Conservation (phyloP, 345 rosid genomes). For the Gossypium ekmanianum region DNA sequence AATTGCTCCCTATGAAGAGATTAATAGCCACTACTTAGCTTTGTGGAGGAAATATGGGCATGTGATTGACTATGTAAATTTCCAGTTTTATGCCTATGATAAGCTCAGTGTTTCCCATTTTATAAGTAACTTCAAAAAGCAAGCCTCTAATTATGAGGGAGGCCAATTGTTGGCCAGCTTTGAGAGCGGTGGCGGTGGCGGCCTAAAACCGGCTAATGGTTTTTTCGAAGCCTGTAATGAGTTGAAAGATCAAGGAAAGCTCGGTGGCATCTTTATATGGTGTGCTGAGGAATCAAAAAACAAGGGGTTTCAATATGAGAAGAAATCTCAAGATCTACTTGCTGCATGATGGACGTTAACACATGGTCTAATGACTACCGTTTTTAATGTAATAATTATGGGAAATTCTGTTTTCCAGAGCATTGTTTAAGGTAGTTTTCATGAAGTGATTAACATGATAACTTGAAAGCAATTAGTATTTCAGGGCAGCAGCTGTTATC, state of each 20-base stretch:
- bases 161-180: slow-evolving; percentile 31
- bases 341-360: slow-evolving; percentile 9
- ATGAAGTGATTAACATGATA: no score
- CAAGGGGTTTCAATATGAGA: slow-evolving; percentile 29
- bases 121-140: slow-evolving; percentile 28
- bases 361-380: not conserved
- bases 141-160: slow-evolving; percentile 28
- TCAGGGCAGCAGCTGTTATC: no score
- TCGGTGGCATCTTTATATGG: slow-evolving; percentile 40
- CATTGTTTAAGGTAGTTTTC: not conserved
- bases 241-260: slow-evolving; percentile 26
- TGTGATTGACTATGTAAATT: slow-evolving; percentile 44
- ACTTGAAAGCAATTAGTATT: not conserved
- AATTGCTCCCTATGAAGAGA: slow-evolving; percentile 39
- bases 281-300: slow-evolving; percentile 38
- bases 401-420: not conserved
- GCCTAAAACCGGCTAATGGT: slow-evolving; percentile 30
- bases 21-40: slow-evolving; percentile 33
- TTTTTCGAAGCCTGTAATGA: slow-evolving; percentile 35
- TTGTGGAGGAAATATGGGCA: slow-evolving; percentile 40
- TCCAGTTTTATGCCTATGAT: slow-evolving; percentile 43
- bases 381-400: not conserved
- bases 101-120: slow-evolving; percentile 23
- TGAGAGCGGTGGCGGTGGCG: slow-evolving; percentile 27
- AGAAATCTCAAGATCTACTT: slow-evolving; percentile 31